Percentiles rank a stretch among this genome's conserved stretches.
phyloP scores from a whole-genome alignment of 371 early-diverging fungal species.

The Lichtheimia ramosa region DNA sequence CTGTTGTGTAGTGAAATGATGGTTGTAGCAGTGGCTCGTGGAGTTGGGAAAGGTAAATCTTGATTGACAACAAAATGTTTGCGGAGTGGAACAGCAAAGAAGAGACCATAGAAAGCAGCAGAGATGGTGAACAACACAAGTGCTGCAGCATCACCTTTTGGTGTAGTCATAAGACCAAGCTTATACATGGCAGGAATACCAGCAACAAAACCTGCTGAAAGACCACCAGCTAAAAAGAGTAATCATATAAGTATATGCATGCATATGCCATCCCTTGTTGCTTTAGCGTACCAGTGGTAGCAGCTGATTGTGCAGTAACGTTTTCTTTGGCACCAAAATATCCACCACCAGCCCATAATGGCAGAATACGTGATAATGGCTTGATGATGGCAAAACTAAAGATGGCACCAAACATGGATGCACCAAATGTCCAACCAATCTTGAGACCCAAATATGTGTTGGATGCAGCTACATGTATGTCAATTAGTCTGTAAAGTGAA shows the following conservation, averaged over 20 bases:
- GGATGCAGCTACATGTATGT: constrained; percentile 45
- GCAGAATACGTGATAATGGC: constrained; percentile 52
- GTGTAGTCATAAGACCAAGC: constrained; percentile 55
- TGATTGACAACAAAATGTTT: constrained; percentile 70
- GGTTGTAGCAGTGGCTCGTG: constrained; percentile 69
- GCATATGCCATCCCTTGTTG: no score
- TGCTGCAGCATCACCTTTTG: constrained; percentile 50
- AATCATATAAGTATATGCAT: no score
- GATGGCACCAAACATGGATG: constrained; percentile 58
- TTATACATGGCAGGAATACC: constrained; percentile 77
- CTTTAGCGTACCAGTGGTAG: constrained; percentile 45
- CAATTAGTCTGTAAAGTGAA: background rate
- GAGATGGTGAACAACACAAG: constrained; percentile 58
- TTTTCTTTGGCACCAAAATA: constrained; percentile 74
- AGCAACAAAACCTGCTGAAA: constrained; percentile 68
- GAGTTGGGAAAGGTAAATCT: constrained; percentile 71
- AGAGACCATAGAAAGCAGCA: constrained; percentile 73
- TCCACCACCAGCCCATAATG: constrained; percentile 54
- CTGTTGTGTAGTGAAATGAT: constrained; percentile 63
- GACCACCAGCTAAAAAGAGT: constrained; percentile 41
- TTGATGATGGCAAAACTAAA: constrained; percentile 58
- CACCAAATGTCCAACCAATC: constrained; percentile 68
- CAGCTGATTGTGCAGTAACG: constrained; percentile 68
- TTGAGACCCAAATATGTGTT: constrained; percentile 71
- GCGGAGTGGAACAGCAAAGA: constrained; percentile 77